These are phyloP conservation scores for Penicillium sp. DNA, from an alignment of 2,329 filamentous ascomycete species.

Conservation along the genomic window DNA sequence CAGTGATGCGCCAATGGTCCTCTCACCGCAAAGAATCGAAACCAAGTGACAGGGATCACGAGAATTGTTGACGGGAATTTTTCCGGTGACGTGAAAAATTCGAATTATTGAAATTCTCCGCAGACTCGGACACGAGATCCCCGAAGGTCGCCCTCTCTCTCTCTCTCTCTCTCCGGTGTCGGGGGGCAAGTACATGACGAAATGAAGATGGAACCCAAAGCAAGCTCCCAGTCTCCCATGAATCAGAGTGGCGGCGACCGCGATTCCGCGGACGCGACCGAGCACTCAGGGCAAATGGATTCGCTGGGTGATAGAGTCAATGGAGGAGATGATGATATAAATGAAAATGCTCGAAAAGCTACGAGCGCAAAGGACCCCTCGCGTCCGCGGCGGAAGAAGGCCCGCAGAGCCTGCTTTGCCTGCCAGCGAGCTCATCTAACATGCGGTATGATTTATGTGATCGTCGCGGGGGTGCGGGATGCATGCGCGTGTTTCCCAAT, in stretches of 20 bases:
- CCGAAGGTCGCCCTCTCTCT: not conserved
- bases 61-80: constrained; percentile 1
- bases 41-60: constrained; percentile 9
- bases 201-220: constrained; percentile 31
- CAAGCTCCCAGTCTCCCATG: constrained; percentile 33
- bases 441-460: constrained; percentile 72
- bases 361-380: constrained; percentile 76
- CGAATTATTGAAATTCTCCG: not conserved
- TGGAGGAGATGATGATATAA: constrained; percentile 46
- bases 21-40: constrained; percentile 11
- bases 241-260: constrained; percentile 36
- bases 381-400: constrained; percentile 90
- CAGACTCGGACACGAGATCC: constrained; percentile 1
- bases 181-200: constrained; percentile 23
- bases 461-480: not conserved
- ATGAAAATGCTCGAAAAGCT: constrained; percentile 60
- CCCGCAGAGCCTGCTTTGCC: constrained; percentile 87
- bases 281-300: constrained; percentile 33
- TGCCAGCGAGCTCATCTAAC: constrained; percentile 96
- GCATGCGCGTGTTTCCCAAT: not conserved
- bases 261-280: constrained; percentile 33
- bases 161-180: not conserved
- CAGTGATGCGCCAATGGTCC: constrained; percentile 15
- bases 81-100: not conserved
- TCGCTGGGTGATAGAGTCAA: constrained; percentile 40